Conservation (phyloP, 306 rosid genomes). For the Lathyrus sativus region DNA sequence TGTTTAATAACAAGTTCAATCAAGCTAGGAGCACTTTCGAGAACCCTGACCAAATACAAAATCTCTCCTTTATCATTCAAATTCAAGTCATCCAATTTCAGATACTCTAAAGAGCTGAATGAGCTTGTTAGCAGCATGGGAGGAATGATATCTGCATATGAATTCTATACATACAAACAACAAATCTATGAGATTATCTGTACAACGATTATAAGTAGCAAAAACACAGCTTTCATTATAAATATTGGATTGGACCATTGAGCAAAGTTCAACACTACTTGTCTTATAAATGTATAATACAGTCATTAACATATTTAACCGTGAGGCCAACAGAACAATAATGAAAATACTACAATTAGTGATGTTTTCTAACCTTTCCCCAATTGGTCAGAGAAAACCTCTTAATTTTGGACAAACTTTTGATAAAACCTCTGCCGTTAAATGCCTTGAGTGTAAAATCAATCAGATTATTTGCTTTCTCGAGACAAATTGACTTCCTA, state of each 20-base stretch:
- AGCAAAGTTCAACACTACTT: too few relatives aligned
- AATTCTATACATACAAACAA: not conserved
- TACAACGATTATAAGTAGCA: too few relatives aligned
- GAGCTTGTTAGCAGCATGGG: not conserved
- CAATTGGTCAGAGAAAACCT: not conserved
- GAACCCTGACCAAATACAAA: not conserved
- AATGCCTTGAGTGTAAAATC: not conserved
- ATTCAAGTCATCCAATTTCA: not conserved
- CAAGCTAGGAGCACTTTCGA: slow-evolving; percentile 32
- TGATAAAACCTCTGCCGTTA: not conserved
- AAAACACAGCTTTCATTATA: too few relatives aligned
- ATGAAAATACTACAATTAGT: too few relatives aligned
- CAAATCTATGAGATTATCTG: not conserved
- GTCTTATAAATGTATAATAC: too few relatives aligned
- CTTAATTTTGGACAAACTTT: not conserved
- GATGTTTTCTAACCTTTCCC: too few relatives aligned
- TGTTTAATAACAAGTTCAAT: slow-evolving; percentile 5
- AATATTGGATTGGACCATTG: too few relatives aligned
- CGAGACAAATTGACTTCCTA: slow-evolving; percentile 22
- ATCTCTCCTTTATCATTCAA: not conserved
- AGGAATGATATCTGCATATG: slow-evolving; percentile 3
- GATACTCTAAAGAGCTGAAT: not conserved
- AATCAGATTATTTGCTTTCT: slow-evolving; percentile 4
- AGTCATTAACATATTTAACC: too few relatives aligned
- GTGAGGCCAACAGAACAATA: too few relatives aligned